Percentiles rank a stretch among this genome's conserved stretches.
phyloP scores from a whole-genome alignment of 768 basidiomycete species.

The Boletus tomentosulus region DNA sequence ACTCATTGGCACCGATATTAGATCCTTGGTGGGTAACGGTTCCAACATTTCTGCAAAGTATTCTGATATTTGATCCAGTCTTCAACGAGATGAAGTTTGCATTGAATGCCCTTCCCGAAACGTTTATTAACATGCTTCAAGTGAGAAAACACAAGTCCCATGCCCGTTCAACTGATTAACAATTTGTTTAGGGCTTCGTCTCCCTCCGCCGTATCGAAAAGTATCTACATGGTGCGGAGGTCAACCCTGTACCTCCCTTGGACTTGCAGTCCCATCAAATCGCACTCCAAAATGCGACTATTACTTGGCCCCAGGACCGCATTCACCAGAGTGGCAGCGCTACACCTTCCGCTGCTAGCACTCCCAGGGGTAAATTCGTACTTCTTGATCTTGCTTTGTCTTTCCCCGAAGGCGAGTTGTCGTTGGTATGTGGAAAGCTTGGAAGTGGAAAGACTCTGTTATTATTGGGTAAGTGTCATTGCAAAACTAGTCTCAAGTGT shows the following conservation, averaged over 20 bases:
- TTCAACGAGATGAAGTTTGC: constrained; percentile 88
- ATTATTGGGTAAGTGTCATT: constrained; percentile 47
- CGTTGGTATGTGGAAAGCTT: constrained; percentile 84
- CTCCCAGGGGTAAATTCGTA: constrained; percentile 76
- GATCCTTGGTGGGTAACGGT: constrained; percentile 38
- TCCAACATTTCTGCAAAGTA: neutral
- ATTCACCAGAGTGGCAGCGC: constrained; percentile 37
- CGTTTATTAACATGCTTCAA: constrained; percentile 87
- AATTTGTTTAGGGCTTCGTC: constrained; percentile 55
- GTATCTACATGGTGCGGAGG: constrained; percentile 74
- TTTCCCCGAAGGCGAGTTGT: constrained; percentile 77
- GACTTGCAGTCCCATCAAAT: constrained; percentile 56
- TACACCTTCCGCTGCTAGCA: constrained; percentile 55
- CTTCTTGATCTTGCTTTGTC: constrained; percentile 73
- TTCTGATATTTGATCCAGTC: constrained; percentile 39
- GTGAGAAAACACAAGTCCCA: constrained; percentile 27
- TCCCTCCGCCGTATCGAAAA: constrained; percentile 89
- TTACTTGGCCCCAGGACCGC: constrained; percentile 88
- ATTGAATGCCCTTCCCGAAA: constrained; percentile 84
- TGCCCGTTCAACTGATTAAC: neutral
- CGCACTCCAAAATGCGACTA: constrained; percentile 77
- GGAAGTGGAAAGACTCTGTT: constrained; percentile 88
- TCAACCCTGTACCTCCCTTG: constrained; percentile 57
- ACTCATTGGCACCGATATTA: constrained; percentile 11
- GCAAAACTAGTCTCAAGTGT: neutral